Evolutionary conservation across 2,329 filamentous ascomycete species (phyloP), one percentile per base, ranked within the genome.

Genomic region (Madurella mycetomatis): DNA sequence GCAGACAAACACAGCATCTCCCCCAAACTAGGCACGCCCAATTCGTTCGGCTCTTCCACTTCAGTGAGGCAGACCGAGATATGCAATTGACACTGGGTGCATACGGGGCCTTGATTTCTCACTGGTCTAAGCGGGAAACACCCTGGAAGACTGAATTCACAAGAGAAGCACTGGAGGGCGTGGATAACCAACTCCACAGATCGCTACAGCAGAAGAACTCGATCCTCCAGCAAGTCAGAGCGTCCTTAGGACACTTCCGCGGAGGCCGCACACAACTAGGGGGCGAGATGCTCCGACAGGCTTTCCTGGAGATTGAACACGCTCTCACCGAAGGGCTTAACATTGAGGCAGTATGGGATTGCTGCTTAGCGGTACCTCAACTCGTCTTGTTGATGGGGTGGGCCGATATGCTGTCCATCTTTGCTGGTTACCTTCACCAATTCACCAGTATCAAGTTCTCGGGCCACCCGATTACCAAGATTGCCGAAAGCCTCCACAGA

Each of bases 341-440:
- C 42, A 44, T 64, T 34, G 57, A 65, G 32, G 60, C 61, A 16
- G 57, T 65, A 19, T 65, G 63, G 63, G 63, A 65, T 48, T 63
- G 60, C 49, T 63, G 59, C 40, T 62, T 65, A 15, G 63, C 56
- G 0, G 55, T 65, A 1, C 62, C 63, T 5, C 63, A 65, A 4
- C 55, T 65, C 4, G 53, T 45, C 11, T 53, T 64, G 9, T 47
- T 46, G 41, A 50, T 42, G 5, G 55, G 55, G 17, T 59, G 58
- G 49, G 49, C 50, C 13, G 62, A 64, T 47, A 48, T 65, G 11
- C 56, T 65, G 2, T 11, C 44, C 47, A 60, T 61, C 43, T 65
- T 62, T 30, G 51, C 57, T 18, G 45, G 50, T 12, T 61, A 60
- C 53, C 55, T 65, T 9, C 41, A 58, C 46, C 51, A 58, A 8